Percentiles rank a stretch among this genome's conserved stretches.
Conservation (phyloP, 1,284 basidiomycete species). For the Hypsizygus ulmarius region DNA sequence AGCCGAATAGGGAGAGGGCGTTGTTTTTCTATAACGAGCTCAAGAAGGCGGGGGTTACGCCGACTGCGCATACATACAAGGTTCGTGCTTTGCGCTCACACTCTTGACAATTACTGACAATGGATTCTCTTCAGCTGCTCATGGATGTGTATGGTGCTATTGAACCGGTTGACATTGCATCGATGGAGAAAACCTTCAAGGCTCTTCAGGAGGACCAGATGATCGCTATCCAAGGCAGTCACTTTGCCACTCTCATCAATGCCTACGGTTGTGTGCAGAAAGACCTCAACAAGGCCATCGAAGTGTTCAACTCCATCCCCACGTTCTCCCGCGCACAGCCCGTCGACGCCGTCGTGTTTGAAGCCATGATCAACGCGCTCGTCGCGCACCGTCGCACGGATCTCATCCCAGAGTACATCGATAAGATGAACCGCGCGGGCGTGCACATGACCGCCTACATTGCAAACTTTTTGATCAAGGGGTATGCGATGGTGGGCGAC, state of each 20-base stretch:
- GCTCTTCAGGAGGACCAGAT: slow-evolving; percentile 51
- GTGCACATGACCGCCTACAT: slow-evolving; percentile 96
- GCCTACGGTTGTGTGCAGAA: slow-evolving; percentile 83
- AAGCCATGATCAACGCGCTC: slow-evolving; percentile 88
- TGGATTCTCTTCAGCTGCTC: slow-evolving; percentile 60
- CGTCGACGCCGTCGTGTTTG: slow-evolving; percentile 87
- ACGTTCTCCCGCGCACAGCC: slow-evolving; percentile 44
- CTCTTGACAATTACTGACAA: slow-evolving; percentile 17
- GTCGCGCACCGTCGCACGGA: slow-evolving; percentile 80
- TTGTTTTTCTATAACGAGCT: slow-evolving; percentile 80
- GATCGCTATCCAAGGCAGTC: slow-evolving; percentile 75
- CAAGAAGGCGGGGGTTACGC: slow-evolving; percentile 58
- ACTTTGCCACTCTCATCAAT: slow-evolving; percentile 92
- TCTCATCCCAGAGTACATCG: slow-evolving; percentile 70
- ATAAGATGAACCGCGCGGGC: slow-evolving; percentile 59
- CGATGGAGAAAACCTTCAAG: slow-evolving; percentile 76
- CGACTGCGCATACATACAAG: slow-evolving; percentile 92
- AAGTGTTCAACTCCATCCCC: slow-evolving; percentile 77
- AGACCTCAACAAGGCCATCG: slow-evolving; percentile 76
- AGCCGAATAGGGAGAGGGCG: slow-evolving; percentile 79
- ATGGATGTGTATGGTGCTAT: slow-evolving; percentile 90
- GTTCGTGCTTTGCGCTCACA: slow-evolving; percentile 35
- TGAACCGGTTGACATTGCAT: slow-evolving; percentile 75
- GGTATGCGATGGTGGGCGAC: slow-evolving; percentile 73
- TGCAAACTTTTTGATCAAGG: slow-evolving; percentile 90